Percentiles rank a stretch among this genome's conserved stretches.
phyloP scores from a whole-genome alignment of 257 asterid species.

The Solanum ossicruentum region DNA sequence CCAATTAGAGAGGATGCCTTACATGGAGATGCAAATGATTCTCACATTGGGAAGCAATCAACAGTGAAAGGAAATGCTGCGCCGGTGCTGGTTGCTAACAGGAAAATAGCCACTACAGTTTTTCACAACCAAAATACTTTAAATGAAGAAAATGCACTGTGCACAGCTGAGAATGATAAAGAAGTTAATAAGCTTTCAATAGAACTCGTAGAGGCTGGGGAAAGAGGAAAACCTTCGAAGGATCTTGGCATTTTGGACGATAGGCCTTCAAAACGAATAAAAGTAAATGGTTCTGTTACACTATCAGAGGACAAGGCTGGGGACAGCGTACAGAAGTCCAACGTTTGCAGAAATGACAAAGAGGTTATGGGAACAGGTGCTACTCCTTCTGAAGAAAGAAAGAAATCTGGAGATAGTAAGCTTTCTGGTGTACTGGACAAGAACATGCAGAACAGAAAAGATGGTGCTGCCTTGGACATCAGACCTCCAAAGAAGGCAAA shows the following conservation, averaged over 20 bases:
- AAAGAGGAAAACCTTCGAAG: constrained; percentile 16
- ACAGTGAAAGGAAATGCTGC: not conserved
- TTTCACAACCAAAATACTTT: constrained; percentile 1
- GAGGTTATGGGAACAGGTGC: not conserved
- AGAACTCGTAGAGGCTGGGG: constrained; percentile 11
- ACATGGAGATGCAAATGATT: constrained; percentile 12
- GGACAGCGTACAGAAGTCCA: constrained; percentile 7
- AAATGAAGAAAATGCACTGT: constrained; percentile 8
- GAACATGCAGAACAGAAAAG: not conserved
- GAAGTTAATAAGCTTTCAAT: constrained; percentile 4
- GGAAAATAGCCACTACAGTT: not conserved
- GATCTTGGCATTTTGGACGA: constrained; percentile 15
- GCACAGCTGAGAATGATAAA: not conserved
- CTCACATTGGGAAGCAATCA: not conserved
- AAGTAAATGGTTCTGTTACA: constrained; percentile 12
- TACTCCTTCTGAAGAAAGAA: constrained; percentile 7
- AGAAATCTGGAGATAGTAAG: constrained; percentile 5
- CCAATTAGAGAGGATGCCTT: constrained; percentile 5
- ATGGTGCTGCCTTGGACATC: constrained; percentile 17
- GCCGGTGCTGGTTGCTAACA: constrained; percentile 1
- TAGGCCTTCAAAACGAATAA: constrained; percentile 23
- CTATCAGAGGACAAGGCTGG: constrained; percentile 6
- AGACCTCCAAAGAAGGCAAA: constrained; percentile 27
- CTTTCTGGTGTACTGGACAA: constrained; percentile 10
- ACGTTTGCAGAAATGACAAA: constrained; percentile 7